phyloP scores from a whole-genome alignment of 345 rosid species.

The Orychophragmus violaceus region DNA sequence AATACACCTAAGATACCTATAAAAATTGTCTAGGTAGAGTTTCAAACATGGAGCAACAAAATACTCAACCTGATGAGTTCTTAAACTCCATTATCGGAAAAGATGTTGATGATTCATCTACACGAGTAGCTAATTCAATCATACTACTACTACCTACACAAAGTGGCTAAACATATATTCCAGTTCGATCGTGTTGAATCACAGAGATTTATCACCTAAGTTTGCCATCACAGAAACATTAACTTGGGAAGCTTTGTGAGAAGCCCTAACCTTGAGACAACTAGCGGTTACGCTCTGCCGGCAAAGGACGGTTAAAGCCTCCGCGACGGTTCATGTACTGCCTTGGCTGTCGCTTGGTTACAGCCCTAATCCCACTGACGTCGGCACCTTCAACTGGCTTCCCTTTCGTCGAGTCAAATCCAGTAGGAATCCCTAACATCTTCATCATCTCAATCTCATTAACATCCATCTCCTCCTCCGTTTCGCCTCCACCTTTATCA shows the following conservation, averaged over 20 bases:
- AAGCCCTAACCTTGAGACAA: slow-evolving; percentile 37
- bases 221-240: too few species aligned
- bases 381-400: slow-evolving; percentile 83
- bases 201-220: background rate
- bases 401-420: slow-evolving; percentile 91
- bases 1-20: background rate
- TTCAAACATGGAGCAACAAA: background rate
- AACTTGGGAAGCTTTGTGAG: background rate
- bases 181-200: background rate
- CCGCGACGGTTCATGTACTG: slow-evolving; percentile 97
- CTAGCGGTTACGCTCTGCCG: slow-evolving; percentile 68
- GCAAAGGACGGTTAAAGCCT: slow-evolving; percentile 88
- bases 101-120: background rate
- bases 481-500: slow-evolving; percentile 17
- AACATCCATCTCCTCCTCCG: slow-evolving; percentile 27
- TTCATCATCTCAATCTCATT: slow-evolving; percentile 87
- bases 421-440: slow-evolving; percentile 83
- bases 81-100: background rate
- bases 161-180: background rate
- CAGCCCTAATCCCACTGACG: slow-evolving; percentile 72
- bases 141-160: background rate
- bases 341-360: slow-evolving; percentile 79
- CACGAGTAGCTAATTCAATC: background rate
- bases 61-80: background rate
- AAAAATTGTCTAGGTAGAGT: too few species aligned